These are phyloP conservation scores for Dioscorea cayenensis DNA, from an alignment of 116 monocot species.

Conservation along the genomic window DNA sequence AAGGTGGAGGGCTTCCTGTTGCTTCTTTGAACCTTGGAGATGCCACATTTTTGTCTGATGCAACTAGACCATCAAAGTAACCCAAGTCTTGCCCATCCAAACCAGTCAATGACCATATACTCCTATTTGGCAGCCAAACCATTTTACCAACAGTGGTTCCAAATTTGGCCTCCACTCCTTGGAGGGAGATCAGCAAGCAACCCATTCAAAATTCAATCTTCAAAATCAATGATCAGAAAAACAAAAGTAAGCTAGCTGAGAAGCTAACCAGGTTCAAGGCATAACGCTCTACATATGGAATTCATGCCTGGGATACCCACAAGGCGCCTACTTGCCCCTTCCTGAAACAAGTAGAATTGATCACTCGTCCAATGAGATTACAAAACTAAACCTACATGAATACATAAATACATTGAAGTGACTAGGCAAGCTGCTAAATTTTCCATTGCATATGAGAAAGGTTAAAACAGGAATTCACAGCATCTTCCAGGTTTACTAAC, in stretches of 20 bases:
- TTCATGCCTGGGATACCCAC: conserved; percentile 89
- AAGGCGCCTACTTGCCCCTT: conserved; percentile 36
- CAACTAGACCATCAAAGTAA: conserved; percentile 58
- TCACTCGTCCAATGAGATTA: background rate
- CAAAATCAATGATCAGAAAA: background rate
- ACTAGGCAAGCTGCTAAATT: background rate
- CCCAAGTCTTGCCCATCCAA: conserved; percentile 71
- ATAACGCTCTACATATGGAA: conserved; percentile 66
- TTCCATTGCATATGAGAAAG: no score
- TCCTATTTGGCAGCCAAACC: conserved; percentile 45
- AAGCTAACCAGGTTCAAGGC: conserved; percentile 52
- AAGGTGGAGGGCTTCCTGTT: conserved; percentile 58
- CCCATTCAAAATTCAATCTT: conserved; percentile 4
- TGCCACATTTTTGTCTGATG: conserved; percentile 56
- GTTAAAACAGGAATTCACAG: no score
- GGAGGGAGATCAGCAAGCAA: conserved; percentile 8
- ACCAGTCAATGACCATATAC: conserved; percentile 44
- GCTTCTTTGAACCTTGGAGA: conserved; percentile 41
- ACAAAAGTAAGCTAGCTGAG: background rate
- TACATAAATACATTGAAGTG: background rate
- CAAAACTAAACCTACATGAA: no score
- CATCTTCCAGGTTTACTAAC: no score
- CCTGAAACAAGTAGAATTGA: conserved; percentile 28
- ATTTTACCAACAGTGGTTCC: conserved; percentile 67
- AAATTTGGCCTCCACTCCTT: conserved; percentile 69